Evolutionary conservation across 176 grass and related monocot genomes (phyloP).

Genomic region (Bothriochloa decipiens): DNA sequence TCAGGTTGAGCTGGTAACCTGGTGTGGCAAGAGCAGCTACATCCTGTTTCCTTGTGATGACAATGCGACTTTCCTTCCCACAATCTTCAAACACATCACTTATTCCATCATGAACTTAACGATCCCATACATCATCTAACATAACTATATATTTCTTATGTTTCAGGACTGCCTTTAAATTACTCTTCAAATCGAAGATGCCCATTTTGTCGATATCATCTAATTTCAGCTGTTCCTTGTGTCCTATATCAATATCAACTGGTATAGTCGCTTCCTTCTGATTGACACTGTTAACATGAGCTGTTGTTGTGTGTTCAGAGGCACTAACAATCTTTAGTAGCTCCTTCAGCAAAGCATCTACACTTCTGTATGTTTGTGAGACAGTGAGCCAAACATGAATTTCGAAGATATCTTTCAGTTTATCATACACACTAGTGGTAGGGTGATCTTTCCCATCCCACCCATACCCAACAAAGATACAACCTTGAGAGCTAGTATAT

Average conservation of each 20-base stretch:
- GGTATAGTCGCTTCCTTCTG: background rate
- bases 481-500: background rate
- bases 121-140: slow-evolving; percentile 41
- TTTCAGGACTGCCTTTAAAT: background rate
- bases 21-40: slow-evolving; percentile 25
- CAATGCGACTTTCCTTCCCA: slow-evolving; percentile 6
- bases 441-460: slow-evolving; percentile 40
- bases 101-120: background rate
- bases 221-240: background rate
- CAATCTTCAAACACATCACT: slow-evolving; percentile 8
- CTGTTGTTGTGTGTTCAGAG: background rate
- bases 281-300: background rate
- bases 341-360: slow-evolving; percentile 30
- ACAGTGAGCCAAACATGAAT: slow-evolving; percentile 28
- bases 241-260: background rate
- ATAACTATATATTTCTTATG: slow-evolving; percentile 32
- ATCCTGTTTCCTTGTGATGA: slow-evolving; percentile 31
- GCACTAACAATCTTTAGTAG: background rate
- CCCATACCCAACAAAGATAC: slow-evolving; percentile 46
- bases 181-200: background rate
- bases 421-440: slow-evolving; percentile 24
- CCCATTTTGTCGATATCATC: background rate
- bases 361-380: slow-evolving; percentile 2
- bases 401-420: background rate
- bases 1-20: slow-evolving; percentile 29